Evolutionary conservation across 2,329 filamentous ascomycete genomes (phyloP).

Genomic region (Claviceps paspali): DNA sequence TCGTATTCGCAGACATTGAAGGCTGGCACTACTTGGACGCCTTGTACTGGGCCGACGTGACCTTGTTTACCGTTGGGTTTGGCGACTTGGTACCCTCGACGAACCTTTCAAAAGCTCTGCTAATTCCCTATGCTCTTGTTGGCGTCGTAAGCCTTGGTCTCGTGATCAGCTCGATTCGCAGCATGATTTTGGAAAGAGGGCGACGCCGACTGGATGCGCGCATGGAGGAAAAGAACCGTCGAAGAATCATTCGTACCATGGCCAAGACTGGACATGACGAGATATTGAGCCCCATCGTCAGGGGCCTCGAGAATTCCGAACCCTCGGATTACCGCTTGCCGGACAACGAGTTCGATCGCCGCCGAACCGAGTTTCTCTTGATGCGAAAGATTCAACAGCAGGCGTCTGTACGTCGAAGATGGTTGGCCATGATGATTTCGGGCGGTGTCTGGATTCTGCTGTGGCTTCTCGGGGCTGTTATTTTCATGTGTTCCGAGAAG

Average conservation of each 20-base stretch:
- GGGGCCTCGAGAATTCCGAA: constrained; percentile 3
- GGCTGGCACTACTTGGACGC: constrained; percentile 64
- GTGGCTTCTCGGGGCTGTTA: constrained; percentile 65
- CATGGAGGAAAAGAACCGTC: constrained; percentile 44
- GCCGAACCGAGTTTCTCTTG: constrained; percentile 56
- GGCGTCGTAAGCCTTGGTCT: constrained; percentile 77
- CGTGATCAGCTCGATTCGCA: constrained; percentile 66
- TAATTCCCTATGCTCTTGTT: constrained; percentile 71
- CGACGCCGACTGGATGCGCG: constrained; percentile 37
- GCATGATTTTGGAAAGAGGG: constrained; percentile 43
- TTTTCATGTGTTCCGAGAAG: constrained; percentile 46
- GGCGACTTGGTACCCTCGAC: constrained; percentile 37
- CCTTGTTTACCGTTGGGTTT: constrained; percentile 48
- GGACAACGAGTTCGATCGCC: constrained; percentile 37
- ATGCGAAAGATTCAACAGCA: constrained; percentile 68
- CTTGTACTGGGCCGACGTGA: constrained; percentile 66
- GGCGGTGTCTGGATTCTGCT: constrained; percentile 53
- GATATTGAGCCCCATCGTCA: constrained; percentile 34
- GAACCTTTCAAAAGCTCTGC: constrained; percentile 47
- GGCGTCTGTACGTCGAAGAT: constrained; percentile 51
- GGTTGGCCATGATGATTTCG: constrained; percentile 58
- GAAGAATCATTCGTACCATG: constrained; percentile 29
- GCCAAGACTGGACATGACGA: constrained; percentile 28
- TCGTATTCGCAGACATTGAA: constrained; percentile 59
- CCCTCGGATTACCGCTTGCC: constrained; percentile 8